Evolutionary conservation across 2,329 filamentous ascomycete species (phyloP).

Genomic region (Aspergillus sp.): DNA sequence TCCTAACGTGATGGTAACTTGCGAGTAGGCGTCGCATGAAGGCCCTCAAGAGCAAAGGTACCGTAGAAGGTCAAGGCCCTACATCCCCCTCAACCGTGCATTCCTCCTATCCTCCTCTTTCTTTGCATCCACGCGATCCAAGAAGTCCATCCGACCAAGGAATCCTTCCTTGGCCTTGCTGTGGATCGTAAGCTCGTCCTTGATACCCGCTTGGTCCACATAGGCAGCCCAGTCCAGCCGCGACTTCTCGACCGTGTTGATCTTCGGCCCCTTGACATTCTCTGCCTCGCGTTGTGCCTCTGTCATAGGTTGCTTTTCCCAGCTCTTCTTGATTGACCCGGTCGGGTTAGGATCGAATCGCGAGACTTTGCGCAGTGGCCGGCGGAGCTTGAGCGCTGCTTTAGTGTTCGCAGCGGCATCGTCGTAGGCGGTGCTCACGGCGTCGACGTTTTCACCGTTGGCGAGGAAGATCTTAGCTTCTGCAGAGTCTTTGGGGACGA

Average conservation of each 20-base stretch:
- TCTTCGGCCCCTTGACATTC: constrained; percentile 45
- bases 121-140: constrained; percentile 50
- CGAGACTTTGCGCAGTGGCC: constrained; percentile 37
- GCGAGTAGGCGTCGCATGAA: constrained; percentile 21
- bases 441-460: constrained; percentile 31
- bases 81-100: constrained; percentile 40
- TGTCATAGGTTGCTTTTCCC: constrained; percentile 31
- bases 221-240: constrained; percentile 58
- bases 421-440: constrained; percentile 17
- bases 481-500: constrained; percentile 45
- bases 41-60: constrained; percentile 63
- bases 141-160: constrained; percentile 54
- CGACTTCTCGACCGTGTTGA: constrained; percentile 60
- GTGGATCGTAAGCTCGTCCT: constrained; percentile 53
- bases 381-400: constrained; percentile 21
- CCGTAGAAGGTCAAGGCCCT: constrained; percentile 1
- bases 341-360: constrained; percentile 41
- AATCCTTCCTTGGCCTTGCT: constrained; percentile 56
- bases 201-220: constrained; percentile 53
- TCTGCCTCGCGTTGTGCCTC: constrained; percentile 15
- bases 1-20: too few relatives aligned
- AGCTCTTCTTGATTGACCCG: constrained; percentile 36
- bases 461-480: constrained; percentile 49
- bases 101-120: constrained; percentile 49
- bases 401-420: constrained; percentile 13